A percentile compares a stretch with the other conserved stretches of the same genome.
Evolutionary conservation across 805 yeast genomes (phyloP).

Genomic region (Candida andamanensis): DNA sequence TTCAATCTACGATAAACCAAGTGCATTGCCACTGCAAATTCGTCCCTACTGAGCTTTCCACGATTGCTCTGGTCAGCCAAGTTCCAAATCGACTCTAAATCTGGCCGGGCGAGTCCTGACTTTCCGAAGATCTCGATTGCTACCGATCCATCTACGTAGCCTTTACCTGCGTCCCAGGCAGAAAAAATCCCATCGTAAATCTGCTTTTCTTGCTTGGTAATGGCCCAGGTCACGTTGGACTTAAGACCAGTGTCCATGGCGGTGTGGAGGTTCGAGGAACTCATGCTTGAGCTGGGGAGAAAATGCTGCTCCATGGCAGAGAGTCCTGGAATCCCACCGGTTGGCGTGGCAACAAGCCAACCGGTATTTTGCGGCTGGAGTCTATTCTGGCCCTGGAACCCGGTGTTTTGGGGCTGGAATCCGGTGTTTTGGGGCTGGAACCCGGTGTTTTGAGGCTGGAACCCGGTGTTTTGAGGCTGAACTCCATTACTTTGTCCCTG

Average conservation of each 20-base stretch:
- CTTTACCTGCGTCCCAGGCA: slow-evolving; percentile 77
- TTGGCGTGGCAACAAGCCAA: slow-evolving; percentile 68
- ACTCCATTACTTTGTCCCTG: slow-evolving; percentile 25
- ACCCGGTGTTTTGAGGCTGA: slow-evolving; percentile 16
- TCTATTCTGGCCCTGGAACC: slow-evolving; percentile 71
- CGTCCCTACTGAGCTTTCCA: slow-evolving; percentile 82
- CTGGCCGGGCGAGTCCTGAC: slow-evolving; percentile 81
- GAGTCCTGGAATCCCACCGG: slow-evolving; percentile 67
- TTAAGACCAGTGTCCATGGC: slow-evolving; percentile 41
- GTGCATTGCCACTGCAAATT: slow-evolving; percentile 97
- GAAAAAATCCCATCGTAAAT: slow-evolving; percentile 83
- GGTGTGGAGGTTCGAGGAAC: slow-evolving; percentile 35
- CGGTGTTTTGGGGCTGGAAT: slow-evolving; percentile 51
- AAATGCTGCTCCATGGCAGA: slow-evolving; percentile 64
- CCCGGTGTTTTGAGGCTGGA: slow-evolving; percentile 23
- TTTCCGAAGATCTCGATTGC: slow-evolving; percentile 87
- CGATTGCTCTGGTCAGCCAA: slow-evolving; percentile 77
- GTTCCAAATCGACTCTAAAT: slow-evolving; percentile 88
- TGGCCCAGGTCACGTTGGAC: slow-evolving; percentile 70
- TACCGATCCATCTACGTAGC: slow-evolving; percentile 70
- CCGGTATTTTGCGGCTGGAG: slow-evolving; percentile 21
- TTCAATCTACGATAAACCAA: slow-evolving; percentile 84
- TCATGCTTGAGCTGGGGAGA: slow-evolving; percentile 46
- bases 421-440: slow-evolving; percentile 31
- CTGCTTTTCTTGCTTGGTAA: slow-evolving; percentile 80